A percentile compares a stretch with the other conserved stretches of the same genome.
Conservation (phyloP, 495 filamentous ascomycete species). For the Platismatia glauca region DNA sequence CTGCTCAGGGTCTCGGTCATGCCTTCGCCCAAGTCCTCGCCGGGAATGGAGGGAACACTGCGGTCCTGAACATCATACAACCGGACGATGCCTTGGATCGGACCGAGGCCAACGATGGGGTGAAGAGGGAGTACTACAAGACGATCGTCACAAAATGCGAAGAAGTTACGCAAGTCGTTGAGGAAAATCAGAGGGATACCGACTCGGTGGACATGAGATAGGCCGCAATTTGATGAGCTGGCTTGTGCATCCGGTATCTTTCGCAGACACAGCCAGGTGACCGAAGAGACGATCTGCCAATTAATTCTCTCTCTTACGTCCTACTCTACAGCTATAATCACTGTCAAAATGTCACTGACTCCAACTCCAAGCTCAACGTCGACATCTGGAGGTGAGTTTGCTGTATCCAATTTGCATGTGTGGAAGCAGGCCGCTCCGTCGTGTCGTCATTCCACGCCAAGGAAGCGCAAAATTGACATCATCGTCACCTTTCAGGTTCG, state of each 20-base stretch:
- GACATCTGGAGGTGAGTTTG: background rate
- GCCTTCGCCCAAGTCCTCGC: background rate
- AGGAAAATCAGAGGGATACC: too few species aligned
- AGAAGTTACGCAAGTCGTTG: too few species aligned
- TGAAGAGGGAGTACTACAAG: background rate
- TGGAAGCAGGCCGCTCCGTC: background rate
- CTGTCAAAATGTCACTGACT: background rate
- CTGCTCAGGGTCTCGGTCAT: background rate
- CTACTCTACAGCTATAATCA: background rate
- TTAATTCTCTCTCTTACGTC: background rate
- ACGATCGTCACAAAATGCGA: background rate
- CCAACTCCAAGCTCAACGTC: background rate
- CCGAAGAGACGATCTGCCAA: background rate
- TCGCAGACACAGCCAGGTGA: background rate
- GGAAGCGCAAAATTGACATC: conserved; percentile 1
- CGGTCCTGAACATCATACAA: background rate
- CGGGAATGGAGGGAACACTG: background rate
- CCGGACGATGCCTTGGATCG: background rate
- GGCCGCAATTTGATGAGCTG: background rate
- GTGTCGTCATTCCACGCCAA: conserved; percentile 9
- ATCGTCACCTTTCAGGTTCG: too few species aligned
- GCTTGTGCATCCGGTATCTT: background rate
- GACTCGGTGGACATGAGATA: too few species aligned
- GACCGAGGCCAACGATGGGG: background rate
- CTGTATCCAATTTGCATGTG: background rate